A percentile compares a stretch with the other conserved stretches of the same genome.
Evolutionary conservation across 257 asterid species (phyloP).

Genomic region (Buddleja alternifolia): DNA sequence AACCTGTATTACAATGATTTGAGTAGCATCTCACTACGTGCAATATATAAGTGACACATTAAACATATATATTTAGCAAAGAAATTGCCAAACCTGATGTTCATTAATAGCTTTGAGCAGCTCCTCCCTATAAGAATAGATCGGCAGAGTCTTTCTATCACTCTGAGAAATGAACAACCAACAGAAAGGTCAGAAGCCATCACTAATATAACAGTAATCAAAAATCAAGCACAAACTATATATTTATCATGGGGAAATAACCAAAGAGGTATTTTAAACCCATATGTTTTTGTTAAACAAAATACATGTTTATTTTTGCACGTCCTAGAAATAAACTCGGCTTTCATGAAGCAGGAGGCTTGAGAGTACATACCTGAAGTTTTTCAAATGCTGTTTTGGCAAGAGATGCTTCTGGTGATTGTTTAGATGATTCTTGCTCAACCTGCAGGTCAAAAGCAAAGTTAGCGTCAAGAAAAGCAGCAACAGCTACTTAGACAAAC

Average conservation of each 20-base stretch:
- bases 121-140: constrained; percentile 75
- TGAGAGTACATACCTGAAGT: constrained; percentile 62
- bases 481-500: constrained; percentile 5
- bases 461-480: constrained; percentile 11
- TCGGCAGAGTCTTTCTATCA: constrained; percentile 86
- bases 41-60: constrained; percentile 10
- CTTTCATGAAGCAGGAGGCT: background rate
- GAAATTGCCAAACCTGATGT: constrained; percentile 63
- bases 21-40: background rate
- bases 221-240: constrained; percentile 1
- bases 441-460: constrained; percentile 48
- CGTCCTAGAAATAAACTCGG: constrained; percentile 7
- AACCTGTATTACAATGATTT: constrained; percentile 52
- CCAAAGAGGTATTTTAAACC: constrained; percentile 9
- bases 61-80: constrained; percentile 22
- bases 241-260: background rate
- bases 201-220: constrained; percentile 2
- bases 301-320: constrained; percentile 6
- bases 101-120: constrained; percentile 75
- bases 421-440: constrained; percentile 54
- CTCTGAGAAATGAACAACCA: constrained; percentile 46
- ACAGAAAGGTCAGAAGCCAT: constrained; percentile 20
- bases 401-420: constrained; percentile 54
- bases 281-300: background rate
- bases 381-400: constrained; percentile 82